Percentiles rank a stretch among this genome's conserved stretches.
Conservation (phyloP, 768 basidiomycete species). For the Hygrophoropsis aurantiaca region DNA sequence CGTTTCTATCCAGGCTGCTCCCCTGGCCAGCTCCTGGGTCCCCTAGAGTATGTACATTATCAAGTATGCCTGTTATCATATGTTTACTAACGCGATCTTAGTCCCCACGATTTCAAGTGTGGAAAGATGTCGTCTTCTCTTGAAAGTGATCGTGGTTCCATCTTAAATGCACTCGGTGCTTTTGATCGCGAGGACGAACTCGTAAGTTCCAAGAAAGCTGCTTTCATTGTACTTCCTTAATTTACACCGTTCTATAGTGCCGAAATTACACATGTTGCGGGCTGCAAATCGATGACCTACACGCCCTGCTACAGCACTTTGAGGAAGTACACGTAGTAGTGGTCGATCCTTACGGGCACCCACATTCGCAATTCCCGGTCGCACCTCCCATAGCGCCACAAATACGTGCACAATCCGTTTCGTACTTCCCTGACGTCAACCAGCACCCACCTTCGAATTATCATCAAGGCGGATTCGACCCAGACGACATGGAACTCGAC, state of each 20-base stretch:
- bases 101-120: slow-evolving; percentile 47
- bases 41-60: slow-evolving; percentile 57
- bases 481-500: slow-evolving; percentile 83
- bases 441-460: slow-evolving; percentile 29
- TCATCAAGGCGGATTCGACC: slow-evolving; percentile 52
- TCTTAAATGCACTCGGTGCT: slow-evolving; percentile 61
- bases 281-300: slow-evolving; percentile 68
- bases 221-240: background rate
- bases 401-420: slow-evolving; percentile 30
- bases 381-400: slow-evolving; percentile 30
- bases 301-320: slow-evolving; percentile 88
- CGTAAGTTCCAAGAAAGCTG: slow-evolving; percentile 37
- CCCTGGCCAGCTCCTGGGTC: slow-evolving; percentile 58
- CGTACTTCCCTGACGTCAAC: slow-evolving; percentile 25
- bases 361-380: slow-evolving; percentile 29
- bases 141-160: slow-evolving; percentile 57
- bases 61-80: background rate
- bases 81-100: slow-evolving; percentile 13
- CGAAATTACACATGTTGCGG: slow-evolving; percentile 92
- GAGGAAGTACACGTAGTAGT: slow-evolving; percentile 88
- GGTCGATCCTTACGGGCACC: slow-evolving; percentile 42
- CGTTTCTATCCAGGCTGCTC: slow-evolving; percentile 64
- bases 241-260: slow-evolving; percentile 43
- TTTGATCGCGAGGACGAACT: slow-evolving; percentile 74
- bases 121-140: slow-evolving; percentile 51